These are phyloP conservation scores for Teratosphaeriaceae sp. DNA, from an alignment of 2,329 filamentous ascomycete genomes.

Conservation along the genomic window DNA sequence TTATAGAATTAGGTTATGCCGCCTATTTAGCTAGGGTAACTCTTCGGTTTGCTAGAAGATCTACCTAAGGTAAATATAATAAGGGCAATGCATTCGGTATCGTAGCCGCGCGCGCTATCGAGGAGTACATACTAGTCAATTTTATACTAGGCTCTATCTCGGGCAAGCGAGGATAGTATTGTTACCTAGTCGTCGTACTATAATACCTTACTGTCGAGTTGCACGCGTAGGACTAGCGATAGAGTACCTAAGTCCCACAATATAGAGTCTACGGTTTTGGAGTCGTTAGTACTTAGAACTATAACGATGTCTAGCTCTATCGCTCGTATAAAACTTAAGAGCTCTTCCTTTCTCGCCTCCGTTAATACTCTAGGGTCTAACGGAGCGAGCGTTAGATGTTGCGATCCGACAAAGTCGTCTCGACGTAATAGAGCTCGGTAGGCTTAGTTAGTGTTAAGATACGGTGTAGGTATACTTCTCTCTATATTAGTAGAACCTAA, in stretches of 20 bases:
- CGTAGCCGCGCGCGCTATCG: neutral
- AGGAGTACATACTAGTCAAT: neutral
- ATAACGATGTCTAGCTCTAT: neutral
- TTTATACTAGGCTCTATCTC: neutral
- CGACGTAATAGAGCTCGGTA: no score
- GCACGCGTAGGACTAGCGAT: neutral
- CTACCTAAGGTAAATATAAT: constrained; percentile 4
- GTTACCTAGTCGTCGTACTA: neutral
- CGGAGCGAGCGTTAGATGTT: neutral
- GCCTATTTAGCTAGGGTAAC: neutral
- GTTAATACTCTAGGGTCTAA: neutral
- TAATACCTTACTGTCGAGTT: neutral
- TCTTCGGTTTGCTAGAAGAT: neutral
- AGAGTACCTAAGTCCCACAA: neutral
- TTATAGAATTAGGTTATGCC: no score
- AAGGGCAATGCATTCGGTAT: neutral
- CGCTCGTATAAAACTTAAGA: neutral
- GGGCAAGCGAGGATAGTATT: neutral
- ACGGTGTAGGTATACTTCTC: no score
- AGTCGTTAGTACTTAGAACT: neutral
- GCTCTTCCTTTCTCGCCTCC: neutral
- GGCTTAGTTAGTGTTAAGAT: no score
- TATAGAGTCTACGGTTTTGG: neutral
- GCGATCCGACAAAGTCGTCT: no score
- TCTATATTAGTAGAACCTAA: no score